Evolutionary conservation across 2,329 filamentous ascomycete genomes (phyloP), one percentile per base, ranked within the genome.

Genomic region (Aspergillus amoenus): DNA sequence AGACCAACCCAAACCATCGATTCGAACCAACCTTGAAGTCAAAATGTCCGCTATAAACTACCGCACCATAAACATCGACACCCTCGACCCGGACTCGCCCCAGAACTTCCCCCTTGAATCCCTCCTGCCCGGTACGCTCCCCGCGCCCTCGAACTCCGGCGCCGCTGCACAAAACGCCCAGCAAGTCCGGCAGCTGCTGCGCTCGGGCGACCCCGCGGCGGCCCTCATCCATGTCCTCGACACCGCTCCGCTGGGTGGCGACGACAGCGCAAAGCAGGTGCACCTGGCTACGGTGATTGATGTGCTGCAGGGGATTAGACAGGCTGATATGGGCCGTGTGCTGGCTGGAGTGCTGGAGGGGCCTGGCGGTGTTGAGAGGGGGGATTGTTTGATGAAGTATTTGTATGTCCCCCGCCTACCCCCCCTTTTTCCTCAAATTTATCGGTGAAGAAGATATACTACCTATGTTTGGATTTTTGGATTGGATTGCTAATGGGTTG

Each of bases 341-440:
- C 81, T 99, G 65, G 86, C 88, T 76, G 85, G 87, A 57, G 89
- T 97, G 69, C 92, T 94, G 78, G 81, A 80, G 58, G 86, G 88
- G 11, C 85, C 89, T 50, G 90, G 90, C 60, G 94, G 94, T 27
- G 86, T 85, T 60, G 94, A 97, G 77, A 83, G 90, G 60, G 79
- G 96, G 65, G 94, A 99, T 75, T 91, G 93, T 51, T 79, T 99
- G 74, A 96, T 96, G 90, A 99, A 99, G 81, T 99, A 97, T 78
- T 81, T 97, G 87, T 97, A 85, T 70, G 89, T 81, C 50, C 34
- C 46, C 53, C 22, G 40, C 46, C 45, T 21, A 17, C 17, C 47
- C 2, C 27, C 9, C 4, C n/a, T 50, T 8, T 18, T 47, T 5
- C n/a, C 11, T 42, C 37, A 21, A 15, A 2, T 4, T 11, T 30